phyloP scores from a whole-genome alignment of 1,284 basidiomycete species.

The Leccinum brunneo-olivaceum region DNA sequence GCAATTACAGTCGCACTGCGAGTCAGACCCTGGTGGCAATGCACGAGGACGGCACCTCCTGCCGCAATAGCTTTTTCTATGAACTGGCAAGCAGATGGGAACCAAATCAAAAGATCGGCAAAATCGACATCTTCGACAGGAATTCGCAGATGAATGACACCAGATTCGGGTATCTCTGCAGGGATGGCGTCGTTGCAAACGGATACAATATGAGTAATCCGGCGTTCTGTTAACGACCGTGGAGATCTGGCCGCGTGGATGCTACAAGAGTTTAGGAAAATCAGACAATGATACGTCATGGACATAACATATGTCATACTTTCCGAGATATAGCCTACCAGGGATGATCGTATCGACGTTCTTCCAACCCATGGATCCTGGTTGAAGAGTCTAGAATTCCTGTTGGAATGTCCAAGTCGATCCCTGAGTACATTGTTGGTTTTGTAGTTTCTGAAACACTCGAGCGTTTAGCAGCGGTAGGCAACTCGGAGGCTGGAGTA shows the following conservation, averaged over 20 bases:
- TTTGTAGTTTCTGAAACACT: slow-evolving; percentile 26
- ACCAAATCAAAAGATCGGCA: slow-evolving; percentile 73
- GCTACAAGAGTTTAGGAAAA: slow-evolving; percentile 35
- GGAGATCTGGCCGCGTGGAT: slow-evolving; percentile 67
- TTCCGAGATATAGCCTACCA: slow-evolving; percentile 65
- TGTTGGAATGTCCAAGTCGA: slow-evolving; percentile 21
- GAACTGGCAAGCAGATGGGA: slow-evolving; percentile 73
- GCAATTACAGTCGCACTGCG: slow-evolving; percentile 78
- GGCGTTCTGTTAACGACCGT: slow-evolving; percentile 65
- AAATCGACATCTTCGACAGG: slow-evolving; percentile 77
- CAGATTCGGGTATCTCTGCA: slow-evolving; percentile 66
- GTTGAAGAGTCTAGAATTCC: slow-evolving; percentile 24
- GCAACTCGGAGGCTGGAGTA: slow-evolving; percentile 29
- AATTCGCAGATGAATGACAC: slow-evolving; percentile 64
- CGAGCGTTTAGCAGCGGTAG: slow-evolving; percentile 19
- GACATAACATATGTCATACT: slow-evolving; percentile 42
- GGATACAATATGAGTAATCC: slow-evolving; percentile 71
- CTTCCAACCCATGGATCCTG: slow-evolving; percentile 55
- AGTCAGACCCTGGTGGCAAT: slow-evolving; percentile 78
- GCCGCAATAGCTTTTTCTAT: slow-evolving; percentile 65
- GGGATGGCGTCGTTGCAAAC: slow-evolving; percentile 69
- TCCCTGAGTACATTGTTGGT: slow-evolving; percentile 25
- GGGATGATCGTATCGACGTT: slow-evolving; percentile 69
- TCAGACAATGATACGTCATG: slow-evolving; percentile 22
- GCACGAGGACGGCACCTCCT: slow-evolving; percentile 75